Conservation (phyloP, 1,139 yeast genomes). For the Spencermartinsiella ligniputridi region DNA sequence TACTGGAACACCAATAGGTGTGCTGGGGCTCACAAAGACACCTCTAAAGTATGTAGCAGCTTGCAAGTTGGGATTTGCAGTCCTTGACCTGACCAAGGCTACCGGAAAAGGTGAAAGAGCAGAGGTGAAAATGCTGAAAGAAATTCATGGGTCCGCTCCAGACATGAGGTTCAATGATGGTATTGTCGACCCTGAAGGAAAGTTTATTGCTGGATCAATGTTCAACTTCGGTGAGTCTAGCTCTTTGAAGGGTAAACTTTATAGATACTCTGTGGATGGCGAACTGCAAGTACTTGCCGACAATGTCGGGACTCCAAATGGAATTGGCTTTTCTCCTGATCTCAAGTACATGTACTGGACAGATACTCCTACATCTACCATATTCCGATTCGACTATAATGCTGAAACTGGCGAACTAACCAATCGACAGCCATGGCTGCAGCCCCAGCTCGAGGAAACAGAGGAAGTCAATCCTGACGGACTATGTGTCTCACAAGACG, state of each 20-base stretch:
- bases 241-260: conserved; percentile 29
- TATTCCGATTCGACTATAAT: conserved; percentile 63
- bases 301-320: conserved; percentile 43
- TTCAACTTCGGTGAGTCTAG: conserved; percentile 19
- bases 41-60: conserved; percentile 30
- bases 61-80: conserved; percentile 30
- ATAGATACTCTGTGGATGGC: conserved; percentile 18
- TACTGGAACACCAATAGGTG: conserved; percentile 27
- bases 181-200: conserved; percentile 34
- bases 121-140: conserved; percentile 15
- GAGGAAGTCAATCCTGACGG: conserved; percentile 55
- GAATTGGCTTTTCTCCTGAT: conserved; percentile 64
- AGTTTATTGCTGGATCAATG: conserved; percentile 33
- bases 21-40: conserved; percentile 28
- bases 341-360: conserved; percentile 60
- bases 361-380: conserved; percentile 56
- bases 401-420: conserved; percentile 36
- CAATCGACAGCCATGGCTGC: conserved; percentile 6
- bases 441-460: conserved; percentile 4
- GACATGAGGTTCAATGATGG: conserved; percentile 34
- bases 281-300: conserved; percentile 13
- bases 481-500: conserved; percentile 54
- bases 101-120: conserved; percentile 20
- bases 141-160: conserved; percentile 14
- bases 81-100: conserved; percentile 23